Conservation (phyloP, 345 rosid genomes). For the Turritis glabra region DNA sequence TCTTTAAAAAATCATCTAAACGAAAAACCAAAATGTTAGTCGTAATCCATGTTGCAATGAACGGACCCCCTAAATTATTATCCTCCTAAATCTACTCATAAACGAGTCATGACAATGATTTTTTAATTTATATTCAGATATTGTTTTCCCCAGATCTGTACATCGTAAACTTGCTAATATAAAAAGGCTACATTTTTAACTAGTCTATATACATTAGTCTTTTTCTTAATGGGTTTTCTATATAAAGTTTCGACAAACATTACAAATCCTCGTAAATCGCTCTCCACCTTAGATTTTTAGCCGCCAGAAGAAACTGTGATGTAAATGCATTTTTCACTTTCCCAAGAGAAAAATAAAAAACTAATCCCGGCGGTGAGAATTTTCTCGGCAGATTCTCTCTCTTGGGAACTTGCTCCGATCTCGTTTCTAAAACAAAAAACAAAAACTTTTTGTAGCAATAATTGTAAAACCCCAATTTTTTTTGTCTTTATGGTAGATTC, state of each 20-base stretch:
- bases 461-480: not conserved
- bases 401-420: slow-evolving; percentile 27
- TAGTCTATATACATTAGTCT: not conserved
- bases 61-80: slow-evolving; percentile 1
- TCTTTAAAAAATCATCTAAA: not conserved
- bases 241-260: slow-evolving; percentile 17
- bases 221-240: not conserved
- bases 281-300: slow-evolving; percentile 13
- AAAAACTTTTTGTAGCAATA: slow-evolving; percentile 4
- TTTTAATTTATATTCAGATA: slow-evolving; percentile 6
- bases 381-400: slow-evolving; percentile 26
- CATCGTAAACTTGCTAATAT: not conserved
- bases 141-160: not conserved
- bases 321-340: slow-evolving; percentile 2
- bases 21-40: slow-evolving; percentile 7
- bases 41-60: slow-evolving; percentile 31
- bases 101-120: slow-evolving; percentile 37
- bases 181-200: not conserved
- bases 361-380: slow-evolving; percentile 23
- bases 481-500: slow-evolving; percentile 35
- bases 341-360: not conserved
- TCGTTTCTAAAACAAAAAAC: not conserved
- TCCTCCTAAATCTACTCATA: slow-evolving; percentile 32
- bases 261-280: slow-evolving; percentile 15
- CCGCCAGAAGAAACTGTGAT: slow-evolving; percentile 21